phyloP scores from a whole-genome alignment of 1,139 yeast species.

The Zygosaccharomyces pseudobailii region DNA sequence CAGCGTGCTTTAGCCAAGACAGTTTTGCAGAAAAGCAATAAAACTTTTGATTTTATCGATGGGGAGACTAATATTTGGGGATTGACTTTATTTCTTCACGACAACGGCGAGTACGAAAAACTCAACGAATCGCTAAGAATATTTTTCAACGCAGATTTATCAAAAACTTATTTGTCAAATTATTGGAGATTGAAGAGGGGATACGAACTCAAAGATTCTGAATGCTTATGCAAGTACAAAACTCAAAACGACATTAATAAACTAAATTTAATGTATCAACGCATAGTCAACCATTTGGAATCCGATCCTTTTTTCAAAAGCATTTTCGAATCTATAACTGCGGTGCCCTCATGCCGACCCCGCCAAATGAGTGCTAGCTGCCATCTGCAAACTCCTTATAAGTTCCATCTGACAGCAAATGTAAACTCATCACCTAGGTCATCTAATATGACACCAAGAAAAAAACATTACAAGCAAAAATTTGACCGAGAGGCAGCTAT shows the following conservation, averaged over 20 bases:
- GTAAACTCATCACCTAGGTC: slow-evolving; percentile 25
- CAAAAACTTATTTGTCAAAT: slow-evolving; percentile 21
- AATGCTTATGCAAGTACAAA: slow-evolving; percentile 18
- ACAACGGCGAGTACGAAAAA: slow-evolving; percentile 20
- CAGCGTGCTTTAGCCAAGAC: slow-evolving; percentile 14
- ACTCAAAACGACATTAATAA: slow-evolving; percentile 29
- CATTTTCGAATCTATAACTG: slow-evolving; percentile 45
- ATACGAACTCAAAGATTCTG: slow-evolving; percentile 19
- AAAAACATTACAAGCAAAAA: slow-evolving; percentile 23
- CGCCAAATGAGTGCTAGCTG: slow-evolving; percentile 4
- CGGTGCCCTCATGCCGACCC: slow-evolving; percentile 38
- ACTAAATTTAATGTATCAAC: slow-evolving; percentile 26
- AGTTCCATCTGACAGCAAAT: not conserved
- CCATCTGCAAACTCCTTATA: slow-evolving; percentile 7
- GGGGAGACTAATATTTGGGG: slow-evolving; percentile 28
- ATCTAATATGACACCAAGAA: slow-evolving; percentile 33
- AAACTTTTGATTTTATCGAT: slow-evolving; percentile 25
- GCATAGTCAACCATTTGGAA: slow-evolving; percentile 30
- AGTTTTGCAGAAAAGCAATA: slow-evolving; percentile 21
- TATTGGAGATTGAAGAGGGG: slow-evolving; percentile 32
- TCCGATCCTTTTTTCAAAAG: slow-evolving; percentile 45
- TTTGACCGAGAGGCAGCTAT: slow-evolving; percentile 25
- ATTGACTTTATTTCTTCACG: slow-evolving; percentile 18
- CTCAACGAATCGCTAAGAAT: slow-evolving; percentile 22
- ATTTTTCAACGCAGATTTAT: slow-evolving; percentile 25